phyloP scores from a whole-genome alignment of 192 early-diverging fungal species.

The Umbelopsis sp. region DNA sequence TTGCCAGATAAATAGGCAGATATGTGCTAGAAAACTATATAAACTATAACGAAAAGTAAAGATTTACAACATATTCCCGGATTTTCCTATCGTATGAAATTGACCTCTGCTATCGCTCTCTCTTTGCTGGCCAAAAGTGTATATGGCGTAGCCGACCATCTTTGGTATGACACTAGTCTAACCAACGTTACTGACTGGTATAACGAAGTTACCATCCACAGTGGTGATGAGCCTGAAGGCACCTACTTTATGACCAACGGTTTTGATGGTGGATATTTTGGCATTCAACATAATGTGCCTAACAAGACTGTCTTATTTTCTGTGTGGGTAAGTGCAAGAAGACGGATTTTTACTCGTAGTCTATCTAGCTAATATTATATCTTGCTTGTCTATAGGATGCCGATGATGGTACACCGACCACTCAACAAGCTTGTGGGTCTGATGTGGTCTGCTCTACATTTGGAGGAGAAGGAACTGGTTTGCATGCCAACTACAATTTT shows the following conservation, averaged over 20 bases:
- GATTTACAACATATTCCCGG: background rate
- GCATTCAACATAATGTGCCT: conserved; percentile 28
- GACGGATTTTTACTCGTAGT: no score
- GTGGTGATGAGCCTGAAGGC: conserved; percentile 22
- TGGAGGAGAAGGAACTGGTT: conserved; percentile 30
- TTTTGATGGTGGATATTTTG: conserved; percentile 25
- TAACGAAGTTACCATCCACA: conserved; percentile 13
- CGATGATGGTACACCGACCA: conserved; percentile 3
- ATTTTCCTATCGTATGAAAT: background rate
- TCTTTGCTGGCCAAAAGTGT: conserved; percentile 2
- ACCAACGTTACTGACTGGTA: conserved; percentile 1
- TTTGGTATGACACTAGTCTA: conserved; percentile 3
- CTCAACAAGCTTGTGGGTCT: background rate
- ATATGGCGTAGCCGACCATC: conserved; percentile 11
- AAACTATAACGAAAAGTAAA: background rate
- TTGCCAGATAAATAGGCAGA: no score
- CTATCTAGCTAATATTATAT: background rate
- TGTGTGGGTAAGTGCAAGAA: conserved; percentile 20
- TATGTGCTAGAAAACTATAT: no score
- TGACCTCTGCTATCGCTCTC: background rate
- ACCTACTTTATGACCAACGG: conserved; percentile 29
- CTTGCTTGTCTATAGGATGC: background rate
- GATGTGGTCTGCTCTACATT: background rate
- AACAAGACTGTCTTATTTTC: conserved; percentile 20
- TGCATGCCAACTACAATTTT: conserved; percentile 10